These are phyloP conservation scores for Chytridium lagenaria DNA, from an alignment of 371 early-diverging fungal species.

Conservation along the genomic window DNA sequence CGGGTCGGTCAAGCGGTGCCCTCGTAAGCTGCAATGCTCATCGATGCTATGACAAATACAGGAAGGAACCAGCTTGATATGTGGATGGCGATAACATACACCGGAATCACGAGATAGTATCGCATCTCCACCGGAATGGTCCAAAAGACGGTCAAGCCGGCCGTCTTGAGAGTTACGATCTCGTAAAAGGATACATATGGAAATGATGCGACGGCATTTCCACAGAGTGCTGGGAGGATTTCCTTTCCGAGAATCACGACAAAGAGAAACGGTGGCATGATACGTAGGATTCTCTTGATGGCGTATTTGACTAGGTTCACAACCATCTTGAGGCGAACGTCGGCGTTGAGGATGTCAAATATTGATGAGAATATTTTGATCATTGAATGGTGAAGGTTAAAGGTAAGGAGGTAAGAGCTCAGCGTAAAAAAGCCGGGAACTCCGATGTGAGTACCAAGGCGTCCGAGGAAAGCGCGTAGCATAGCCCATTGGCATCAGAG, in stretches of 20 bases:
- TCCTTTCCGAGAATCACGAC: neutral
- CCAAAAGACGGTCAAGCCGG: neutral
- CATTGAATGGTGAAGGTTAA: neutral
- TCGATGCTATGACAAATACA: neutral
- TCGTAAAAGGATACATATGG: neutral
- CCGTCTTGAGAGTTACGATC: neutral
- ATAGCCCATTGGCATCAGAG: neutral
- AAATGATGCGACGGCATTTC: neutral
- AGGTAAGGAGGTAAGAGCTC: slow-evolving; percentile 1
- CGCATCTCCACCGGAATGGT: neutral
- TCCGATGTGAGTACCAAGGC: neutral
- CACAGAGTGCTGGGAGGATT: neutral
- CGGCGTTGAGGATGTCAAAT: neutral
- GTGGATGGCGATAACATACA: neutral
- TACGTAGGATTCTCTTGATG: neutral
- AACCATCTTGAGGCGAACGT: neutral
- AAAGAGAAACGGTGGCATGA: neutral
- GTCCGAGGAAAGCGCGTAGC: neutral
- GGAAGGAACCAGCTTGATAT: neutral
- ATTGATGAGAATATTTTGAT: neutral
- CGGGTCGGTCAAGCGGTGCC: neutral
- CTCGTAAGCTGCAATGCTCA: neutral
- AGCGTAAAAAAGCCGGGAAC: neutral
- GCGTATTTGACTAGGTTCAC: neutral
- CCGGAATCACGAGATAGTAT: neutral